These are phyloP conservation scores for Phytophthora idaei DNA, from an alignment of 352 stramenopile species.

Conservation along the genomic window DNA sequence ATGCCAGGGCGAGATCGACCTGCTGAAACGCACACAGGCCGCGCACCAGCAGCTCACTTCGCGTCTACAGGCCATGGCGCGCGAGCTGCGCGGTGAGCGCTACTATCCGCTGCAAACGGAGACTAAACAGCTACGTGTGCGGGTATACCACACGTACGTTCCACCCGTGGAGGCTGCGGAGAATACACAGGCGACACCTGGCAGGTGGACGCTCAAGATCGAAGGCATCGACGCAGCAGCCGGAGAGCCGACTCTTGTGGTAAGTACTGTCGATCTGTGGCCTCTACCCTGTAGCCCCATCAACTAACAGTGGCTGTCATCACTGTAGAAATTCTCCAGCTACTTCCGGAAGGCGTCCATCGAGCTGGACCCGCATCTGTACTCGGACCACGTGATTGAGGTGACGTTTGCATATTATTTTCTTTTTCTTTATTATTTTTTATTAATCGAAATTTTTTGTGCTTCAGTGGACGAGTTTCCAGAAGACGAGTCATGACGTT, in stretches of 20 bases:
- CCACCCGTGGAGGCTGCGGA: constrained; percentile 47
- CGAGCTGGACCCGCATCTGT: constrained; percentile 69
- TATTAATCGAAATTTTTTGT: not conserved
- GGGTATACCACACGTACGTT: constrained; percentile 67
- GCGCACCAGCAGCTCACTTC: constrained; percentile 51
- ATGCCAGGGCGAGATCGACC: constrained; percentile 58
- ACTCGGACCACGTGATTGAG: constrained; percentile 74
- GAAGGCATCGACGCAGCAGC: constrained; percentile 50
- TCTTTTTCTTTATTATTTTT: not conserved
- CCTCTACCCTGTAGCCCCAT: not conserved
- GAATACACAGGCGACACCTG: constrained; percentile 36
- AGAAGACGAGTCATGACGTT: constrained; percentile 70
- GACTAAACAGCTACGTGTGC: constrained; percentile 59
- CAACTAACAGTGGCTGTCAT: not conserved
- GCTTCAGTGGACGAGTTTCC: constrained; percentile 77
- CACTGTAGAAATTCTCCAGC: constrained; percentile 70
- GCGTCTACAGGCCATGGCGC: constrained; percentile 52
- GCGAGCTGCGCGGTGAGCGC: constrained; percentile 61
- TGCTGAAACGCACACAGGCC: constrained; percentile 51
- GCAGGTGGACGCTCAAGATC: constrained; percentile 71
- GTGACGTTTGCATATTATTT: constrained; percentile 23
- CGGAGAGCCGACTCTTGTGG: constrained; percentile 42
- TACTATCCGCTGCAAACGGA: constrained; percentile 71
- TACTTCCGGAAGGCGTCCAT: constrained; percentile 82
- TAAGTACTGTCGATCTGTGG: constrained; percentile 16